Base-by-base conservation (phyloP, 2,329 filamentous ascomycete genomes). In the Aureobasidium sp. region DNA sequence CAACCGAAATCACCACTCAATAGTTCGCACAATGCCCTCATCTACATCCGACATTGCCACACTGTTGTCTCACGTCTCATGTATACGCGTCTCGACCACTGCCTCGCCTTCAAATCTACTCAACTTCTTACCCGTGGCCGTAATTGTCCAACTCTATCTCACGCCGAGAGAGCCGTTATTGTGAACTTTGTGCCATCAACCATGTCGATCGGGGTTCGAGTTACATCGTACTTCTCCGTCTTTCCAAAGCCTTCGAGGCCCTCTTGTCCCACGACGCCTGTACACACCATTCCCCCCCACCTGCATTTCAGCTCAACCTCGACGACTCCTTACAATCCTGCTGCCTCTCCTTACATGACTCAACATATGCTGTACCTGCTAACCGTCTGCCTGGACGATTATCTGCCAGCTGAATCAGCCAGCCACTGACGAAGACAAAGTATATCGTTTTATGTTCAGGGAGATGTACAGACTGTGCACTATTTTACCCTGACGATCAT, bases 401-500 rank as follows among this genome's bases (percentile, higher is more conserved):
- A 53, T 17, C 22, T 37, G 35, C n/a, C 50, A 54, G 50, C 50
- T 54, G 50, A 54, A 19, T 15, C 52, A 29, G 39, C 39, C 53
- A 57, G 53, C 53, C 53, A 57, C 53, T 35, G 39, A 42, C 37
- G 50, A 19, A 1, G 50, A 3, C 29, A 29, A 42, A 22, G 31
- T 39, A 33, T 52, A 52, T 39, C 48, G 24, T 39, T 42, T 54
- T 48, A 7, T 27, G 15, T 27, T 7, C 24, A 22, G 33, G 22
- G 35, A n/a, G n/a, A 39, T 53, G 35, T 42, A n/a, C 50, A 19
- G 17, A 37, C 33, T 27, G 14, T 53, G 49, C 49, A 53, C 29
- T 14, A 52, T 40, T 42, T 40, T 42, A 57, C 53, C 53, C 53
- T 57, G 53, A 35, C 53, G 53, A 57, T 57, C 53, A 45, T 24